Conservation (phyloP, 352 stramenopile species). For the Pythium myriotylum region DNA sequence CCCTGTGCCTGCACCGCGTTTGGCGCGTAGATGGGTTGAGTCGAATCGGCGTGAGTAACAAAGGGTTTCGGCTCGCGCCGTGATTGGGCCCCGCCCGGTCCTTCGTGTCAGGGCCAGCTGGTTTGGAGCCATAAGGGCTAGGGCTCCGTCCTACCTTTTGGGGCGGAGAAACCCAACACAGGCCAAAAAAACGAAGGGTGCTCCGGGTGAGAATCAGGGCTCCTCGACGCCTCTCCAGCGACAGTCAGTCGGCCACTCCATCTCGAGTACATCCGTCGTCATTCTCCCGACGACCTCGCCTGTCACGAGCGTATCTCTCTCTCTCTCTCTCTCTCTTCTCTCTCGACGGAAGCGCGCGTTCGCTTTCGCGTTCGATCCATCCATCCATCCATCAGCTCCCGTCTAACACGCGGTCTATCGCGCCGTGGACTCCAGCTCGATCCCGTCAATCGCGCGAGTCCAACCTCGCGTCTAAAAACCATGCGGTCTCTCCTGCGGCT, state of each 20-base stretch:
- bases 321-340: too few relatives aligned
- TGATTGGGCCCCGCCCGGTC: conserved; percentile 14
- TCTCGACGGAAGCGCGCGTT: too few relatives aligned
- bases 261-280: too few relatives aligned
- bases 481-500: conserved; percentile 23
- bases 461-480: background rate
- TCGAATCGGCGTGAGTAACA: conserved; percentile 4
- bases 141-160: conserved; percentile 3
- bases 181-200: conserved; percentile 21
- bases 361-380: too few relatives aligned
- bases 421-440: too few relatives aligned
- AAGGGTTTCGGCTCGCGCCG: background rate
- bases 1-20: too few relatives aligned
- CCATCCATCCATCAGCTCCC: background rate
- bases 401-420: too few relatives aligned
- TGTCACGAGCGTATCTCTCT: too few relatives aligned
- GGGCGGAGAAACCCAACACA: background rate
- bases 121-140: conserved; percentile 19
- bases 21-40: conserved; percentile 25
- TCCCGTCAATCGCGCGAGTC: too few relatives aligned
- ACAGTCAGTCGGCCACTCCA: conserved; percentile 13
- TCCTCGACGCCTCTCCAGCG: background rate
- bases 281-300: too few relatives aligned
- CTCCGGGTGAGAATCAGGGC: conserved; percentile 7
- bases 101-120: conserved; percentile 1